Base-by-base conservation (phyloP, 257 asterid genomes). In the Catharanthus roseus region DNA sequence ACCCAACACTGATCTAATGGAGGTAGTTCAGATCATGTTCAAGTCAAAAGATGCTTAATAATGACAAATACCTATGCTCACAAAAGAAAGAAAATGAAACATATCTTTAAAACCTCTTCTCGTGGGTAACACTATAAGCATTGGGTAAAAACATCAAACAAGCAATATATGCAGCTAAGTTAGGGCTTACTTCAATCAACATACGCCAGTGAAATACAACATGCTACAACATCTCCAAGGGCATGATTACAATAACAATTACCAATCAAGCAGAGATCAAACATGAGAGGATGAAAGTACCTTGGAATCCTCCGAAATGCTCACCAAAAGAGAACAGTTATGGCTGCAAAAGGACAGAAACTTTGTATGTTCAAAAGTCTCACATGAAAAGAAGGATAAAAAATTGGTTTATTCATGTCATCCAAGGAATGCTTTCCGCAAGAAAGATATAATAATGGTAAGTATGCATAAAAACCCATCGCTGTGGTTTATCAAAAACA, bases 251-350 rank as follows among this genome's bases (percentile, higher is more conserved):
- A 63, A 26, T 38, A 33, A 16, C 6, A 63, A 28, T 2, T n/a
- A 62, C 28, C 29, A 42, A 75, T 33, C 55, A 72, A 33, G 5
- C 53, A 66, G 61, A 55, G 39, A 54, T 16, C 16, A 24, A 23
- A 69, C 33, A 36, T 36, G 19, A 72, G 23, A 66, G 36, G 72
- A 58, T 68, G 39, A 51, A 13, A 74, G 72, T 82, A 89, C 96
- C 96, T 89, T 92, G 71, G 95, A 91, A 75, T 92, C 83, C 86
- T 70, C 82, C 47, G 93, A 86, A 75, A 86, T 79, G 85, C 96
- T 89, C 71, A 86, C 89, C 64, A 92, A 70, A 72, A 89, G 88
- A 72, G 90, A 86, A 78, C 88, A 29, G 78, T 77, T 88, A 77
- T 92, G 89, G 88, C 95, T 91, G 87, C 70, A 75, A 73, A 71